Evolutionary conservation across 176 grass and related monocot species (phyloP), one percentile per base, ranked within the genome.

Genomic region (Eragrostis nindensis): DNA sequence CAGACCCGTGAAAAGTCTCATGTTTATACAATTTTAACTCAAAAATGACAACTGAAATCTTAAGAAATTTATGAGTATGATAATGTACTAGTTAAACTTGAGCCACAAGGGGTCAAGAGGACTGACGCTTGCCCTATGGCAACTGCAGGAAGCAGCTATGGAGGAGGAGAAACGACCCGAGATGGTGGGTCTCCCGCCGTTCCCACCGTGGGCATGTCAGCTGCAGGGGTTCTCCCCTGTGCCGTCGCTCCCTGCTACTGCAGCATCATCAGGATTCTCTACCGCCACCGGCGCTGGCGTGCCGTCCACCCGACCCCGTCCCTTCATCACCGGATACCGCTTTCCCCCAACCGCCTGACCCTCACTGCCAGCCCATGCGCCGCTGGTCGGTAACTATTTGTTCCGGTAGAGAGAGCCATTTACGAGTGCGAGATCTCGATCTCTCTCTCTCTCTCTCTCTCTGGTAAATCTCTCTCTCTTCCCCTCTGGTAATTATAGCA

Each of bases 191-290:
- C 76, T 78, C 18, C 80, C 70, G 66, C 19, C 60, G 48, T 80
- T 83, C 45, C 59, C 84, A 0, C 17, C 40, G 63, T 83, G 86
- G 91, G 81, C 88, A 80, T 91, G 94, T 89, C 94, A 83, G 82
- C 56, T 72, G 86, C 90, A 91, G 45, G 79, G 86, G 32, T 36
- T 36, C 36, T 81, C 50, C 16, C 41, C 70, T 68, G 77, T 78
- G 65, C 88, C 88, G 11, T 73, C 81, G 25, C 55, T 81, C 73
- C 86, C 86, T 62, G 8, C 75, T 70, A 85, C 88, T 93, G 94
- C 94, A 97, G 94, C 94, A 97, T 97, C 94, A 97, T 97, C 94
- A 97, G 94, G 94, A 97, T 97, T 97, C 94, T 89, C 86, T 70
- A 78, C 75, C 25, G 53, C 68, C 70, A 56, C 66, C 47, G 32